These are phyloP conservation scores for Prunus mume DNA, from an alignment of 306 rosid genomes.

Conservation along the genomic window DNA sequence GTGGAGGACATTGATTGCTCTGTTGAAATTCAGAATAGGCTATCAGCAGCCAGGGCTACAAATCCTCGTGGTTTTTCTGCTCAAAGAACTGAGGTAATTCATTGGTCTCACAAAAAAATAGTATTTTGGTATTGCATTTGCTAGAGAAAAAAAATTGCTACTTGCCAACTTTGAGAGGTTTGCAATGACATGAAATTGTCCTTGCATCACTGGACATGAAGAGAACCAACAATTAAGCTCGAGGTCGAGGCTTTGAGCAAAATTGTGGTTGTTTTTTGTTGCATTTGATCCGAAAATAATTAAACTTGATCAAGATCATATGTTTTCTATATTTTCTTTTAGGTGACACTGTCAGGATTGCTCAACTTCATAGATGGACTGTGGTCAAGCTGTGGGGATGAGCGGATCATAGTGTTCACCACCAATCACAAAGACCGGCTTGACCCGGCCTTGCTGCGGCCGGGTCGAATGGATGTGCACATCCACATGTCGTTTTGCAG, in stretches of 20 bases:
- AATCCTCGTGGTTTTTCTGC: neutral
- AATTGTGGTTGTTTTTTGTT: too few relatives aligned
- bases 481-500: constrained; percentile 33
- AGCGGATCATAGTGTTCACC: constrained; percentile 35
- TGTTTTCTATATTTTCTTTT: too few relatives aligned
- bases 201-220: too few relatives aligned
- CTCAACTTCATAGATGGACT: constrained; percentile 36
- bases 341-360: constrained; percentile 30
- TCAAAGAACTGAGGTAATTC: neutral
- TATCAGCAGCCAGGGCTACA: neutral
- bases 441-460: constrained; percentile 32
- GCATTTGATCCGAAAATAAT: too few relatives aligned
- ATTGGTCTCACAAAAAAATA: too few relatives aligned
- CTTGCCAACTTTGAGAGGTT: too few relatives aligned
- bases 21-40: constrained; percentile 13
- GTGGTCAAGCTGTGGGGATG: constrained; percentile 40
- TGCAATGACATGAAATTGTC: too few relatives aligned
- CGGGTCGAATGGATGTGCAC: constrained; percentile 39
- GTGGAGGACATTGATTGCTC: constrained; percentile 35
- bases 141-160: too few relatives aligned
- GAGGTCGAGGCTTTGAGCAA: too few relatives aligned
- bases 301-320: too few relatives aligned
- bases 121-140: too few relatives aligned
- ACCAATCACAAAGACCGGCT: constrained; percentile 27
- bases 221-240: too few relatives aligned